Percentiles rank a stretch among this genome's conserved stretches.
Conservation (phyloP, 352 stramenopile genomes). For the Aphanomyces euteiches region DNA sequence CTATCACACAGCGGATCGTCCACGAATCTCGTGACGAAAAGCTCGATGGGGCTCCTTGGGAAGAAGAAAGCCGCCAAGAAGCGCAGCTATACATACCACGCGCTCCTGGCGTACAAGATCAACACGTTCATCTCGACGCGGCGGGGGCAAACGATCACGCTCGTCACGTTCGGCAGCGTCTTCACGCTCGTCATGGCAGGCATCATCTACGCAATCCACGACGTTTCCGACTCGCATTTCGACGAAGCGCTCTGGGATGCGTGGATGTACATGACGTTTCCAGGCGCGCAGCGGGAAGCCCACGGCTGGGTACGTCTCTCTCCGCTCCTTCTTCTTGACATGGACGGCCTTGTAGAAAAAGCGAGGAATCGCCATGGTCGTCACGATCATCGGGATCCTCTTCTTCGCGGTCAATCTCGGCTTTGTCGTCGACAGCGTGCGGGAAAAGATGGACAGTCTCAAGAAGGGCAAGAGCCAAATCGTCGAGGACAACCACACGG, state of each 20-base stretch:
- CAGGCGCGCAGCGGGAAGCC: constrained; percentile 43
- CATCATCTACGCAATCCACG: constrained; percentile 44
- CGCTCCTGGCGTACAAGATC: constrained; percentile 51
- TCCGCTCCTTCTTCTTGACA: constrained; percentile 27
- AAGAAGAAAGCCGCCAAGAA: background rate
- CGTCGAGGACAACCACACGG: constrained; percentile 74
- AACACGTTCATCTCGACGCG: constrained; percentile 67
- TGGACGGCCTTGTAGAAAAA: constrained; percentile 34
- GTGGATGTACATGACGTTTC: constrained; percentile 61
- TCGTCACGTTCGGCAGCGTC: constrained; percentile 44
- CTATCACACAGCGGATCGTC: background rate
- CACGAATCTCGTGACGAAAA: constrained; percentile 1
- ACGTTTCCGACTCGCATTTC: constrained; percentile 32
- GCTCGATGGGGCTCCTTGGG: background rate
- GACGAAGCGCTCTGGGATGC: constrained; percentile 53
- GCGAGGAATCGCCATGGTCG: constrained; percentile 52
- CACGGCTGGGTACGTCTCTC: constrained; percentile 21
- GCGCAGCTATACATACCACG: constrained; percentile 34
- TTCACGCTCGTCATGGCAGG: constrained; percentile 45
- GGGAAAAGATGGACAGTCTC: constrained; percentile 79
- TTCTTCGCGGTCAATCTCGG: constrained; percentile 89
- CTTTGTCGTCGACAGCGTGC: constrained; percentile 84
- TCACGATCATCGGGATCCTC: constrained; percentile 65
- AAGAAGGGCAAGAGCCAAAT: constrained; percentile 85
- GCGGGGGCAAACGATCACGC: constrained; percentile 47